phyloP scores from a whole-genome alignment of 805 yeast genomes.

The Metschnikowia dekortorum region DNA sequence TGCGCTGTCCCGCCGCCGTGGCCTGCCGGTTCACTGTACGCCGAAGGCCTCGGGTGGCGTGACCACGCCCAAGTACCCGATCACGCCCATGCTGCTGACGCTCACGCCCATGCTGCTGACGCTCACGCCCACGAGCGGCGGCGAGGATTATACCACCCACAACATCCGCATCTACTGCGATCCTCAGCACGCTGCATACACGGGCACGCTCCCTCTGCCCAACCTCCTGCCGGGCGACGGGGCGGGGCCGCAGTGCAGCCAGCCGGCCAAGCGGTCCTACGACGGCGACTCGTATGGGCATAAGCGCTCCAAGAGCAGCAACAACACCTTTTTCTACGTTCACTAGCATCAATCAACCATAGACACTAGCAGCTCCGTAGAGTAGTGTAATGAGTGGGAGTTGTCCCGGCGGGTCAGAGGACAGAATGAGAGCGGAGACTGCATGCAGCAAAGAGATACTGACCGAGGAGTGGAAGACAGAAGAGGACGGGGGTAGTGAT shows the following conservation, averaged over 20 bases:
- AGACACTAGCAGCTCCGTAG: not conserved
- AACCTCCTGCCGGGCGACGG: constrained; percentile 16
- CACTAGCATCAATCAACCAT: constrained; percentile 7
- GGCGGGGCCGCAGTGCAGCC: constrained; percentile 4
- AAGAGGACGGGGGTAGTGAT: too few species aligned
- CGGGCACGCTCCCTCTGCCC: constrained; percentile 16
- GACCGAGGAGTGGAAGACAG: too few species aligned
- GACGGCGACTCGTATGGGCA: constrained; percentile 7
- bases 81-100: constrained; percentile 19
- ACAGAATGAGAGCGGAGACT: too few species aligned
- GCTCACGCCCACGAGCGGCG: constrained; percentile 17
- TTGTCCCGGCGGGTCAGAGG: too few species aligned
- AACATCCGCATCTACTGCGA: constrained; percentile 21
- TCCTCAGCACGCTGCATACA: constrained; percentile 7
- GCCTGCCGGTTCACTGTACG: constrained; percentile 3
- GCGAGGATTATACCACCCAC: constrained; percentile 2
- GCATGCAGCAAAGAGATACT: too few species aligned
- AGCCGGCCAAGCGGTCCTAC: constrained; percentile 5
- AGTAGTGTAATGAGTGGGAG: too few species aligned
- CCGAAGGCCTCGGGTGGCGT: constrained; percentile 16
- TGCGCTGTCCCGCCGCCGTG: not conserved
- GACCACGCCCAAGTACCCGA: constrained; percentile 30
- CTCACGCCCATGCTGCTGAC: constrained; percentile 19
- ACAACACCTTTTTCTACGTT: constrained; percentile 12
- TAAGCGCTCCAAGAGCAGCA: constrained; percentile 13